Evolutionary conservation across 2,329 filamentous ascomycete species (phyloP).

Genomic region (Trichoderma polysporum): DNA sequence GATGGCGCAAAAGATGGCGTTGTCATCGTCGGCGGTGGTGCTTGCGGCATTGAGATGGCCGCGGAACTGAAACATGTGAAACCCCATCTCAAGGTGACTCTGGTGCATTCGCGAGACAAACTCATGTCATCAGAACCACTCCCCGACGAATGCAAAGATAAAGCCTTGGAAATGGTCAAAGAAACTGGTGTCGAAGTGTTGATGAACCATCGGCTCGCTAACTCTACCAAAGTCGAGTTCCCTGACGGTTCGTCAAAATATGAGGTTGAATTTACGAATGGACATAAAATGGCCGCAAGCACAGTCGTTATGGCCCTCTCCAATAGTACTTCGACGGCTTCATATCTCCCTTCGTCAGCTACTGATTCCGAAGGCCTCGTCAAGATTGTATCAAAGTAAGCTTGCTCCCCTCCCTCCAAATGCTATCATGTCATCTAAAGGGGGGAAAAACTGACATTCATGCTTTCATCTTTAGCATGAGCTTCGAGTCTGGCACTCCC

Average conservation of each 20-base stretch:
- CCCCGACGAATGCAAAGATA: slow-evolving; percentile 66
- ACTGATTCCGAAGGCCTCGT: slow-evolving; percentile 67
- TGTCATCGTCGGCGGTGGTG: slow-evolving; percentile 72
- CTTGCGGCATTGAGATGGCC: slow-evolving; percentile 80
- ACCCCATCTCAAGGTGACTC: slow-evolving; percentile 64
- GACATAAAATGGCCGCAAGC: slow-evolving; percentile 58
- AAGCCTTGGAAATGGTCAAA: slow-evolving; percentile 55
- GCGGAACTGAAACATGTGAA: slow-evolving; percentile 70
- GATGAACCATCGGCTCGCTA: slow-evolving; percentile 58
- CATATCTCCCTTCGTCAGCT: slow-evolving; percentile 57
- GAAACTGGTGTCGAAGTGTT: slow-evolving; percentile 66
- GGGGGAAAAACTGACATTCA: not conserved
- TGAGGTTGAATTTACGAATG: slow-evolving; percentile 60
- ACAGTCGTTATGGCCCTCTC: slow-evolving; percentile 70
- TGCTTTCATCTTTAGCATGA: slow-evolving; percentile 42
- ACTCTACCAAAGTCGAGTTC: slow-evolving; percentile 46
- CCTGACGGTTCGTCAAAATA: slow-evolving; percentile 43
- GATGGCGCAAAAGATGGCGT: slow-evolving; percentile 56
- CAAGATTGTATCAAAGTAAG: slow-evolving; percentile 57
- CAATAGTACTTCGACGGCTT: slow-evolving; percentile 59
- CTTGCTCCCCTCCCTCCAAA: too few relatives aligned
- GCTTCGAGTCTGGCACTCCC: slow-evolving; percentile 53
- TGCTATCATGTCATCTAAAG: not conserved
- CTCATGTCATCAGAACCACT: slow-evolving; percentile 73
- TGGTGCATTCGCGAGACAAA: slow-evolving; percentile 70